Evolutionary conservation across 352 stramenopile species (phyloP).

Genomic region (Pythium coloratum): DNA sequence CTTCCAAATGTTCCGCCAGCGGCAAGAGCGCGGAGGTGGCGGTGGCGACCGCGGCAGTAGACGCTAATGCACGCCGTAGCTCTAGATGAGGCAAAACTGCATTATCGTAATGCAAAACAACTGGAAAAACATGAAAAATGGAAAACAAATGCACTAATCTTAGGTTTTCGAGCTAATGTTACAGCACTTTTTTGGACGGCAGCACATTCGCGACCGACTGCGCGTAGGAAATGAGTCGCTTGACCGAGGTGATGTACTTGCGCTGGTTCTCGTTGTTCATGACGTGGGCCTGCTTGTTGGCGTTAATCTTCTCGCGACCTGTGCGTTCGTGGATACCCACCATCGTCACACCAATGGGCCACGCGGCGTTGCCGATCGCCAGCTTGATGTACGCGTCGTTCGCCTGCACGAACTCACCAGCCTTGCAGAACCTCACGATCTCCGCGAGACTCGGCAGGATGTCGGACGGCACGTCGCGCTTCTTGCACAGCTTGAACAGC

Average conservation of each 20-base stretch:
- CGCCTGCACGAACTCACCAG: slow-evolving; percentile 93
- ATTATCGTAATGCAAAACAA: not conserved
- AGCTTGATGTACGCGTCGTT: slow-evolving; percentile 98
- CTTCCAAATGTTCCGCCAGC: slow-evolving; percentile 64
- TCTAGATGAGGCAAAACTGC: not conserved
- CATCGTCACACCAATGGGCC: slow-evolving; percentile 99
- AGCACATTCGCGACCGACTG: slow-evolving; percentile 89
- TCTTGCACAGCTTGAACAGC: slow-evolving; percentile 97
- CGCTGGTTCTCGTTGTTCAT: slow-evolving; percentile 99
- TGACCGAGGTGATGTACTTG: slow-evolving; percentile 99
- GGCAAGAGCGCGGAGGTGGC: slow-evolving; percentile 34
- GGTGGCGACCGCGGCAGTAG: slow-evolving; percentile 14
- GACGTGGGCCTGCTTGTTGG: slow-evolving; percentile 98
- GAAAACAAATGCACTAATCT: not conserved
- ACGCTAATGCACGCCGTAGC: not conserved
- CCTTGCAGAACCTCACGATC: slow-evolving; percentile 94
- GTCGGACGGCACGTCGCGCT: slow-evolving; percentile 83
- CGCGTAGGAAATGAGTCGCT: slow-evolving; percentile 97
- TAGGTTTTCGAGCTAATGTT: slow-evolving; percentile 1
- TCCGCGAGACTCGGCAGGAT: slow-evolving; percentile 89
- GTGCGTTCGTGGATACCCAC: slow-evolving; percentile 98
- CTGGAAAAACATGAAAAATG: not conserved
- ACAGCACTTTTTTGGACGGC: slow-evolving; percentile 87
- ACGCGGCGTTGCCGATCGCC: slow-evolving; percentile 97
- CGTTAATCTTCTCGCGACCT: slow-evolving; percentile 95